Evolutionary conservation across 2,329 filamentous ascomycete genomes (phyloP), one percentile per base, ranked within the genome.

Genomic region (Talaromyces sp.): DNA sequence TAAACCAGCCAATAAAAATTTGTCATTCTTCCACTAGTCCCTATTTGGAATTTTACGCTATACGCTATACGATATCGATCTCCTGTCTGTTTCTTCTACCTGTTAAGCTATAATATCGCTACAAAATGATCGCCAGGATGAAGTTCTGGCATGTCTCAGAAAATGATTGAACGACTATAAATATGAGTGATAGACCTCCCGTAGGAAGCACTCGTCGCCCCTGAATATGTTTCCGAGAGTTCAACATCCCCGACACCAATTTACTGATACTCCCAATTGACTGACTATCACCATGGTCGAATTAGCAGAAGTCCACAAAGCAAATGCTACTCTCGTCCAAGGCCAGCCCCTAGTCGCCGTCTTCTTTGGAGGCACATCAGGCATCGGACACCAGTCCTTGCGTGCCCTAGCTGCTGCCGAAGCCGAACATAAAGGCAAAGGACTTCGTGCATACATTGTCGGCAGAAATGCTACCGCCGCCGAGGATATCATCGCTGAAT

Each of bases 321-420:
- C 29, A 29, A 65, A 65, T 31, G 31, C 51, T 36, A 51, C 58
- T 1, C 27, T 65, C 17, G 64, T 65, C 8, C 58, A 58, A 31
- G 58, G 59, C n/a, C 64, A 58, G 17, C 51, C 64, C 29, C 31
- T 65, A 22, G 64, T 65, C 1, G 64, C 64, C 13, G 64, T 62
- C 19, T 65, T 65, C 10, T 62, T 65, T 40, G 58, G 58, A 10
- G 64, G 64, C 29, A 65, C 64, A 7, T 61, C 58, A 22, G 64
- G 64, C 40, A 65, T 65, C 29, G 64, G 49, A 22, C 59, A 61
- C 22, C 60, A 65, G 27, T 31, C 64, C 11, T 17, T 65, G 7
- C 58, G 59, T 31, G 64, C 64, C 11, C 43, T 65, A 13, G 51
- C 51, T 4, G 60, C 8, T 11, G 64, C 64, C 15, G 64, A 65